phyloP scores from a whole-genome alignment of 2,329 filamentous ascomycete species.

The Paraphoma chrysanthemicola region DNA sequence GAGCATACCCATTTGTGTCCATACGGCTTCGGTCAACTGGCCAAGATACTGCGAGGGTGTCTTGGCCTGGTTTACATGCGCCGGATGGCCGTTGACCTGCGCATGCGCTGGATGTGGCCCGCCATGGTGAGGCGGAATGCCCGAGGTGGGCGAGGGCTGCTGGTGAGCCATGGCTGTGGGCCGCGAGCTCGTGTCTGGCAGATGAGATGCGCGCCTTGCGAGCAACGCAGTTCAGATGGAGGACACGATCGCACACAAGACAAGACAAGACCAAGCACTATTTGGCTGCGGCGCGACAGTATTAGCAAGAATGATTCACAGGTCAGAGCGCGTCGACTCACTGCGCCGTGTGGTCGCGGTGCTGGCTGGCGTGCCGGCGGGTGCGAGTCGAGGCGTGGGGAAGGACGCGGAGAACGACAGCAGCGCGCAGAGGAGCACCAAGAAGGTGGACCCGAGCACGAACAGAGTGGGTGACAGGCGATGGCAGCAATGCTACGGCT shows the following conservation, averaged over 20 bases:
- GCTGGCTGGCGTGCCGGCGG: slow-evolving; percentile 15
- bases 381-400: slow-evolving; percentile 28
- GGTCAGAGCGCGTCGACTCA: slow-evolving; percentile 4
- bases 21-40: slow-evolving; percentile 83
- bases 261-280: neutral
- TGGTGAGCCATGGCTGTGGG: slow-evolving; percentile 70
- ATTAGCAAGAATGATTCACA: neutral
- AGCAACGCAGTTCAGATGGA: slow-evolving; percentile 16
- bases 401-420: slow-evolving; percentile 34
- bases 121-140: slow-evolving; percentile 71
- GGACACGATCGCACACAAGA: neutral
- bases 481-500: slow-evolving; percentile 12
- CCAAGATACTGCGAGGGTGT: slow-evolving; percentile 77
- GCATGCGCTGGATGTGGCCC: slow-evolving; percentile 70
- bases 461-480: slow-evolving; percentile 2
- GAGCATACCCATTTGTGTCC: slow-evolving; percentile 86
- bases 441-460: slow-evolving; percentile 14
- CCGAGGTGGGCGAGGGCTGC: slow-evolving; percentile 80
- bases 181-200: slow-evolving; percentile 13
- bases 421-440: slow-evolving; percentile 29
- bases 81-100: slow-evolving; percentile 62
- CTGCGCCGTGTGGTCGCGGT: slow-evolving; percentile 18
- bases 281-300: neutral
- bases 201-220: slow-evolving; percentile 16
- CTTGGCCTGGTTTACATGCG: slow-evolving; percentile 65